A percentile compares a stretch with the other conserved stretches of the same genome.
Evolutionary conservation across 2,329 filamentous ascomycete species (phyloP).

Genomic region (Pseudogymnoascus sp.): DNA sequence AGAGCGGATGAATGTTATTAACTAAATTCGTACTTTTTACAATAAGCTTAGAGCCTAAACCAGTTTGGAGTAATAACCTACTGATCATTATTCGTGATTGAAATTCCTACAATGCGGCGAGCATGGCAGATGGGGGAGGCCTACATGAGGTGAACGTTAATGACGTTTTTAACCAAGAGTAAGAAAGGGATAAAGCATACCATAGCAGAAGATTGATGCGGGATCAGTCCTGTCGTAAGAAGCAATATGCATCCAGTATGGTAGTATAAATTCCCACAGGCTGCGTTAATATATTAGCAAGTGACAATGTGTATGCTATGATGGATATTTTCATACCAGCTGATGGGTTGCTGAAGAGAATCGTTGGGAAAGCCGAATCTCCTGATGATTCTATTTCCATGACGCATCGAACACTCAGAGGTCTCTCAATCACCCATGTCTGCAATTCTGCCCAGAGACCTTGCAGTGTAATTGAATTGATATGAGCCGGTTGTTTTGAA

Average conservation of each 20-base stretch:
- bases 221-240: not conserved
- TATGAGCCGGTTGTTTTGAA: not conserved
- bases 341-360: conserved; percentile 9
- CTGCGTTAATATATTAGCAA: not conserved
- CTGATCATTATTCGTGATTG: not conserved
- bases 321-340: not conserved
- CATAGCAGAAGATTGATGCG: not conserved
- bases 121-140: not conserved
- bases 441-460: conserved; percentile 10
- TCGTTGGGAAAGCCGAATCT: conserved; percentile 10
- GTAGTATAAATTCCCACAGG: conserved; percentile 6
- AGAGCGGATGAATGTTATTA: not conserved
- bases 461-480: not conserved
- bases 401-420: conserved; percentile 4
- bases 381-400: conserved; percentile 9
- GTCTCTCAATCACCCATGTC: conserved; percentile 9
- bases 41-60: not conserved
- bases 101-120: not conserved
- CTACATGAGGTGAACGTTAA: not conserved
- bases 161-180: not conserved
- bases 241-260: conserved; percentile 10
- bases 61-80: not conserved
- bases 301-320: not conserved
- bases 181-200: not conserved
- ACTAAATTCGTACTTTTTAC: not conserved